These are phyloP conservation scores for Striga asiatica DNA, from an alignment of 257 asterid species.

Conservation along the genomic window DNA sequence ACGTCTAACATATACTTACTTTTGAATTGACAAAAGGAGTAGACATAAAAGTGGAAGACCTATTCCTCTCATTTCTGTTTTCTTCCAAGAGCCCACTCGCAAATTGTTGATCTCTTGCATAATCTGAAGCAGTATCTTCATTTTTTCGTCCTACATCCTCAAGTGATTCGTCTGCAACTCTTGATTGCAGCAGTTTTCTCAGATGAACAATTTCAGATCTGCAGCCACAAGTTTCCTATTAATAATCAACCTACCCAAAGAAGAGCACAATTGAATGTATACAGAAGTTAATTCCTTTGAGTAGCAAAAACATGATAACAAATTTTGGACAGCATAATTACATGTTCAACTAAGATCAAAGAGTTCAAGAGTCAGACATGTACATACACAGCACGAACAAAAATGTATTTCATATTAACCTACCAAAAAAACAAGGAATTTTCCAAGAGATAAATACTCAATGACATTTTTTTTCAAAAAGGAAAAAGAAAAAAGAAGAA, in stretches of 20 bases:
- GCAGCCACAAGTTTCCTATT: slow-evolving; percentile 16
- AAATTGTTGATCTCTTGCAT: slow-evolving; percentile 28
- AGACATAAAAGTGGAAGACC: slow-evolving; percentile 26
- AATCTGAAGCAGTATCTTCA: slow-evolving; percentile 25
- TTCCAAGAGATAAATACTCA: not conserved
- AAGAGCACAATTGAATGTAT: not conserved
- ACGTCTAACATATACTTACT: slow-evolving; percentile 30
- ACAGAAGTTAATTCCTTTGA: not conserved
- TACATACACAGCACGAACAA: not conserved
- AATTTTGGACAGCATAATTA: not conserved
- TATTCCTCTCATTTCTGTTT: slow-evolving; percentile 21
- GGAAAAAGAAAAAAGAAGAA: not conserved
- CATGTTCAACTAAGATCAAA: not conserved
- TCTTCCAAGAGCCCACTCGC: slow-evolving; percentile 24
- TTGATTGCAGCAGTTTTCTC: slow-evolving; percentile 64
- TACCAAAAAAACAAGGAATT: not conserved
- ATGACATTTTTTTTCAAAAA: too few relatives aligned
- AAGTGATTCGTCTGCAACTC: slow-evolving; percentile 33
- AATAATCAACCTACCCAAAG: not conserved
- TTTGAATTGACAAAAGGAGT: slow-evolving; percentile 28
- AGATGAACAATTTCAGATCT: slow-evolving; percentile 68
- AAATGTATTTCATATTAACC: not conserved
- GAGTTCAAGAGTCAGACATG: not conserved
- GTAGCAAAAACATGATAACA: not conserved
- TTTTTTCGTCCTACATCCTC: slow-evolving; percentile 18